Conservation (phyloP, 75 land plant species). For the Azolla pinnata region DNA sequence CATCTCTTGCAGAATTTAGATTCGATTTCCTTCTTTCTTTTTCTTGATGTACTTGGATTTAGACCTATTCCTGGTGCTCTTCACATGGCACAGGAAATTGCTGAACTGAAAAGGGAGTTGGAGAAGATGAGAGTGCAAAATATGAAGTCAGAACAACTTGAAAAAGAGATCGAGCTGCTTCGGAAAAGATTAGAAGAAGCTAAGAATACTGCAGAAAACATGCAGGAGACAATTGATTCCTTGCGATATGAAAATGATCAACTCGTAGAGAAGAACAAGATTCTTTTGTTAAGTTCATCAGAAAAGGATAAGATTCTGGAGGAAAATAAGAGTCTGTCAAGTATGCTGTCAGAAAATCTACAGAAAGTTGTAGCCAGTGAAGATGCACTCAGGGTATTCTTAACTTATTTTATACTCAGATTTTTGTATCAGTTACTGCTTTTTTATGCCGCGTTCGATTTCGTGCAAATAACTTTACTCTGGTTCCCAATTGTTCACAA, state of each 20-base stretch:
- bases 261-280: constrained; percentile 1
- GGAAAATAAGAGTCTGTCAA: constrained; percentile 1
- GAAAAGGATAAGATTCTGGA: background rate
- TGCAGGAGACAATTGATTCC: background rate
- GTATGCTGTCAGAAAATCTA: background rate
- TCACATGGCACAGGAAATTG: background rate
- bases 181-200: background rate
- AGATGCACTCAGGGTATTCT: constrained; percentile 10
- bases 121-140: background rate
- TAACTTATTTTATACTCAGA: too few species aligned
- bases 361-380: constrained; percentile 5
- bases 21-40: background rate
- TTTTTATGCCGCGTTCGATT: too few species aligned
- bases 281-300: too few species aligned
- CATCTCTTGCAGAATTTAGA: too few species aligned
- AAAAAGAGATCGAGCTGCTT: background rate
- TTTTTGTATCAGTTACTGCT: too few species aligned
- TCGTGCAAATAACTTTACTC: too few species aligned
- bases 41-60: background rate
- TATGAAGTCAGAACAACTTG: background rate
- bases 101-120: background rate
- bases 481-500: too few species aligned
- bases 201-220: background rate
- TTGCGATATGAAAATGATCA: background rate
- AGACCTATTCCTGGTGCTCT: background rate